A percentile compares a stretch with the other conserved stretches of the same genome.
Conservation (phyloP, 768 basidiomycete genomes). For the Mycena crocata region DNA sequence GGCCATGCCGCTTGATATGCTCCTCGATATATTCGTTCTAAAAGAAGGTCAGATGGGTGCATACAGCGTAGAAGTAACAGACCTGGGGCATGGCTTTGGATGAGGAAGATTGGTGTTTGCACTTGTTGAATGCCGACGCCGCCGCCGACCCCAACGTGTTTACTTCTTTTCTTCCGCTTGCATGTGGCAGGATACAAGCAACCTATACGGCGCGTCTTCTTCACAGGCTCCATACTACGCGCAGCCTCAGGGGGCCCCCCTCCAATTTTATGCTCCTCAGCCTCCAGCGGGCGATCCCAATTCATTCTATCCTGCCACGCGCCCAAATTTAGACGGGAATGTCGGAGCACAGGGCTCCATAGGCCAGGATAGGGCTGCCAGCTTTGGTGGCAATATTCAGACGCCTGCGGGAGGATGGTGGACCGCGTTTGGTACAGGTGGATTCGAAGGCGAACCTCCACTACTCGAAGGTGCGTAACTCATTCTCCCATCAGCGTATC, state of each 20-base stretch:
- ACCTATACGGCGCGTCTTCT: slow-evolving; percentile 68
- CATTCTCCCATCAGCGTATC: slow-evolving; percentile 2
- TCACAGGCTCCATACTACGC: slow-evolving; percentile 72
- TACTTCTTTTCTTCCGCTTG: slow-evolving; percentile 6
- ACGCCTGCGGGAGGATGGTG: slow-evolving; percentile 83
- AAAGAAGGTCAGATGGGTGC: background rate
- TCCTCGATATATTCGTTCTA: slow-evolving; percentile 99
- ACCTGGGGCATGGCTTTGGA: slow-evolving; percentile 48
- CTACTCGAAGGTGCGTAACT: slow-evolving; percentile 86
- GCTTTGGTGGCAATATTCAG: slow-evolving; percentile 82
- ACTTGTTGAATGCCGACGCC: background rate
- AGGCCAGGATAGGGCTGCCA: slow-evolving; percentile 52
- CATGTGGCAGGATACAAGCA: slow-evolving; percentile 84
- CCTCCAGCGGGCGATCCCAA: slow-evolving; percentile 65
- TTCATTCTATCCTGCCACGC: slow-evolving; percentile 75
- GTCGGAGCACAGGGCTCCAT: slow-evolving; percentile 66
- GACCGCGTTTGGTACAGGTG: slow-evolving; percentile 96
- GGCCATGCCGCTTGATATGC: slow-evolving; percentile 96
- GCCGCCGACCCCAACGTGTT: slow-evolving; percentile 11
- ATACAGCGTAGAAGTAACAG: background rate
- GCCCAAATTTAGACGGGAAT: slow-evolving; percentile 83
- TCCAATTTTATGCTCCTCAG: slow-evolving; percentile 76
- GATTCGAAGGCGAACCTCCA: slow-evolving; percentile 95
- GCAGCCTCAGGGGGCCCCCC: slow-evolving; percentile 66
- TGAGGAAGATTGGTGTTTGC: slow-evolving; percentile 1